Percentiles rank a stretch among this genome's conserved stretches.
phyloP scores from a whole-genome alignment of 805 yeast genomes.

The Brettanomyces custersianus region DNA sequence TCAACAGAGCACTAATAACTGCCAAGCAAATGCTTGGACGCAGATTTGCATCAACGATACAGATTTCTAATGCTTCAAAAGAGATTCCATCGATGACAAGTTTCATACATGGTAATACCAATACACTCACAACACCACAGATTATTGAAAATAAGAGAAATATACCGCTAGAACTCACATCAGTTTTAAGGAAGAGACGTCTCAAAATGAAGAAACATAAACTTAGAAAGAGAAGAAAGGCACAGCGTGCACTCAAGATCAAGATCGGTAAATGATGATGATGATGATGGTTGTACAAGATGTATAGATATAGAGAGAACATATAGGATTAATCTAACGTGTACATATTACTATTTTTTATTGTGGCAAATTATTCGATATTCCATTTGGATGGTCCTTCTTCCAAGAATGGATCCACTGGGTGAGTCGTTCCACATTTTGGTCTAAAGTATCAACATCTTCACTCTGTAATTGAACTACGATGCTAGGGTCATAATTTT shows the following conservation, averaged over 20 bases:
- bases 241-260: slow-evolving; percentile 73
- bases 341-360: too few relatives aligned
- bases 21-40: too few relatives aligned
- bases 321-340: too few relatives aligned
- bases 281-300: too few relatives aligned
- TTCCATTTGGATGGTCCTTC: slow-evolving; percentile 53
- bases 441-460: slow-evolving; percentile 65
- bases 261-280: slow-evolving; percentile 39
- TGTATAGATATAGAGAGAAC: slow-evolving; percentile 1
- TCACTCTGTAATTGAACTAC: slow-evolving; percentile 77
- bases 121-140: too few relatives aligned
- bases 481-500: slow-evolving; percentile 67
- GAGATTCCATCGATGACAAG: neutral
- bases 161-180: slow-evolving; percentile 43
- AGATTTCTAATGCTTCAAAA: slow-evolving; percentile 1
- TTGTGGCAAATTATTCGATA: slow-evolving; percentile 35
- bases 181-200: slow-evolving; percentile 77
- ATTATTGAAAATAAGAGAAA: too few relatives aligned
- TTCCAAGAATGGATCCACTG: slow-evolving; percentile 77
- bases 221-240: slow-evolving; percentile 93
- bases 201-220: slow-evolving; percentile 97
- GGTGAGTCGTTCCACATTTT: slow-evolving; percentile 67
- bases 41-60: slow-evolving; percentile 9
- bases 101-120: too few relatives aligned
- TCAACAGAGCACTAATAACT: too few relatives aligned